Evolutionary conservation across 1,284 basidiomycete genomes (phyloP), one percentile per base, ranked within the genome.

Genomic region (Irpex sp.): DNA sequence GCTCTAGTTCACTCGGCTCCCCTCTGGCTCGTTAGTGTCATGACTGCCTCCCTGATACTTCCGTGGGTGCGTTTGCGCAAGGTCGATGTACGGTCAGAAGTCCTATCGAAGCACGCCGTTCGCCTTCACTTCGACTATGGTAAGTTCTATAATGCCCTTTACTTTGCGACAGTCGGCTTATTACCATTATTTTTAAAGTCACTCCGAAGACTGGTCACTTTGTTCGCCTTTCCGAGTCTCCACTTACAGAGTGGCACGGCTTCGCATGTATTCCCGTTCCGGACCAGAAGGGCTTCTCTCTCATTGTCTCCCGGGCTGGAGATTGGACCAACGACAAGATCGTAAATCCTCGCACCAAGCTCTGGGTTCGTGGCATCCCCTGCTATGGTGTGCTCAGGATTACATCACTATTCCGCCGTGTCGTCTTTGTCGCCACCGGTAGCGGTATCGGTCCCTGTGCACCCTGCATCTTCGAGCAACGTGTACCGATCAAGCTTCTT

Each of bases 351-450:
- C 83, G 84, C 0, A 80, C 74, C n/a, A 64, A 80, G 58, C 71
- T 87, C 17, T 86, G 82, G 82, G 81, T 85, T 37, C 79, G 83
- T 58, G 83, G 84, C n/a, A 76, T 82, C 21, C 84, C 85, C 4
- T 81, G 81, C n/a, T 83, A 78, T 65, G 84, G 84, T 56, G 83
- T 86, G n/a, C 73, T 87, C 57, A 78, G 82, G 54, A 84, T 86
- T 61, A 80, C 81, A 3, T 78, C 82, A 2, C 74, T 87, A 61
- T 87, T 87, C 76, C 79, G 81, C 26, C 79, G 84, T 31, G 68
- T 87, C n/a, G 79, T 87, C 8, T 76, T 87, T 58, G 85, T 87
- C 33, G 83, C 84, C 13, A 85, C 83, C 19, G 84, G 83, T n/a
- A 84, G 81, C 59, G 85, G 85, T 50, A 86, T 87, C 65, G 84